phyloP scores from a whole-genome alignment of 2,329 filamentous ascomycete genomes.

The Colletotrichum musicola region DNA sequence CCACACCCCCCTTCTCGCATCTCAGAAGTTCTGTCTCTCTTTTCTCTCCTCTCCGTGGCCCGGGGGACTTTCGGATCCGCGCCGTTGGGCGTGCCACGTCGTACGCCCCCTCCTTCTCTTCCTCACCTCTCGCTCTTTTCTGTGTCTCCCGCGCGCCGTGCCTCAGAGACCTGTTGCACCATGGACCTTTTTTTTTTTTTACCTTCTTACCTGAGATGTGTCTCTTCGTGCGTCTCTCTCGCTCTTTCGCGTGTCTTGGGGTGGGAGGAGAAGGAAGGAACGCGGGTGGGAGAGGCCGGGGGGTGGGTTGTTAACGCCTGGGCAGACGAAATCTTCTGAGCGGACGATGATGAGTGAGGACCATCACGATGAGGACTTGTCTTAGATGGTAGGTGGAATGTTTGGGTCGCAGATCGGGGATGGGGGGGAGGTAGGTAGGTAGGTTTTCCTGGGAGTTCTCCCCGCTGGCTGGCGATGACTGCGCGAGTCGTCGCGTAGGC shows the following conservation, averaged over 20 bases:
- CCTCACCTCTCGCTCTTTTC: too few species aligned
- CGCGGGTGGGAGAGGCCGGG: neutral
- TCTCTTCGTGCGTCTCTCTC: slow-evolving; percentile 8
- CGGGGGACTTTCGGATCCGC: slow-evolving; percentile 21
- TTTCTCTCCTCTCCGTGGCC: neutral
- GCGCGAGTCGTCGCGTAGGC: neutral
- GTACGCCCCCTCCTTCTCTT: slow-evolving; percentile 6
- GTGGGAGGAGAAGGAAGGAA: neutral
- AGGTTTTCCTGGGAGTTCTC: neutral
- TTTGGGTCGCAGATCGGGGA: slow-evolving; percentile 20
- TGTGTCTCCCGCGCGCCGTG: neutral
- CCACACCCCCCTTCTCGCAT: slow-evolving; percentile 8
- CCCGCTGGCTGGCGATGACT: slow-evolving; percentile 10
- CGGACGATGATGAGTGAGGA: neutral
- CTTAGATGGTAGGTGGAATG: slow-evolving; percentile 25
- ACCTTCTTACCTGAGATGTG: neutral
- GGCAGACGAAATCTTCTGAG: neutral
- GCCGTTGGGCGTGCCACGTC: slow-evolving; percentile 24
- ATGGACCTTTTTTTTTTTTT: neutral
- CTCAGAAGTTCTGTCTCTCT: slow-evolving; percentile 12
- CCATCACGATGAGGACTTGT: neutral
- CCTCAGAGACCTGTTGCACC: slow-evolving; percentile 9
- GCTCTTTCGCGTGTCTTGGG: too few species aligned
- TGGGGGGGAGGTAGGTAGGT: too few species aligned
- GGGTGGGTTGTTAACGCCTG: neutral